phyloP scores from a whole-genome alignment of 2,329 filamentous ascomycete species.

The Scedosporium aurantiacum region DNA sequence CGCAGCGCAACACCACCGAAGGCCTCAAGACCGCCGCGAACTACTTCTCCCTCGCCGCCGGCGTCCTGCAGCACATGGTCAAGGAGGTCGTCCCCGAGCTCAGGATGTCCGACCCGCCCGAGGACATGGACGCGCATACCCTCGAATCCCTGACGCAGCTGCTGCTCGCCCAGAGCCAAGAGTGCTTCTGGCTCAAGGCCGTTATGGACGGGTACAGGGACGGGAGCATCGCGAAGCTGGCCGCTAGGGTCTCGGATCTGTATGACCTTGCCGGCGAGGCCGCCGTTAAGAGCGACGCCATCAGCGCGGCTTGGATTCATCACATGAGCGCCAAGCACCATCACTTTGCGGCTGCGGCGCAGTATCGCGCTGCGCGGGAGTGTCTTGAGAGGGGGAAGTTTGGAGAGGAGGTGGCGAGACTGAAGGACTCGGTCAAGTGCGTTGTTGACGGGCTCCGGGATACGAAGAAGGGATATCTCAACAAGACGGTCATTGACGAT shows the following conservation, averaged over 20 bases:
- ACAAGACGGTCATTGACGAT: conserved; percentile 70
- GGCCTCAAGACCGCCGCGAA: conserved; percentile 81
- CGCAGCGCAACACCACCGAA: conserved; percentile 66
- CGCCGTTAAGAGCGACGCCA: conserved; percentile 76
- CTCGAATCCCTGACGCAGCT: conserved; percentile 74
- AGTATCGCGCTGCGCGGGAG: conserved; percentile 83
- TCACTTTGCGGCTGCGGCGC: conserved; percentile 90
- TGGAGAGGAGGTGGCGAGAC: conserved; percentile 82
- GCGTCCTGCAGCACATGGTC: conserved; percentile 70
- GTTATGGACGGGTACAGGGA: conserved; percentile 92
- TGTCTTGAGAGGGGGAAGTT: conserved; percentile 90
- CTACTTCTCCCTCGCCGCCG: conserved; percentile 80
- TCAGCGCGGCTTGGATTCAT: conserved; percentile 94
- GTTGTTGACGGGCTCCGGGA: conserved; percentile 82
- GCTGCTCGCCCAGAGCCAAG: conserved; percentile 84
- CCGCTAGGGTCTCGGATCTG: conserved; percentile 79
- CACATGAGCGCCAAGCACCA: conserved; percentile 96
- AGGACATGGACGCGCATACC: conserved; percentile 89
- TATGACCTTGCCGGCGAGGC: conserved; percentile 78
- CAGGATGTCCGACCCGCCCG: conserved; percentile 68
- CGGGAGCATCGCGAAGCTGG: conserved; percentile 79
- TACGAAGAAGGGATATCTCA: conserved; percentile 60
- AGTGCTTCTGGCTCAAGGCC: conserved; percentile 97
- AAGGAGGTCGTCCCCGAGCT: conserved; percentile 70
- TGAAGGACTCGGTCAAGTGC: conserved; percentile 72